Evolutionary conservation across 2,329 filamentous ascomycete species (phyloP), one percentile per base, ranked within the genome.

Genomic region (Fonsecaea erecta): DNA sequence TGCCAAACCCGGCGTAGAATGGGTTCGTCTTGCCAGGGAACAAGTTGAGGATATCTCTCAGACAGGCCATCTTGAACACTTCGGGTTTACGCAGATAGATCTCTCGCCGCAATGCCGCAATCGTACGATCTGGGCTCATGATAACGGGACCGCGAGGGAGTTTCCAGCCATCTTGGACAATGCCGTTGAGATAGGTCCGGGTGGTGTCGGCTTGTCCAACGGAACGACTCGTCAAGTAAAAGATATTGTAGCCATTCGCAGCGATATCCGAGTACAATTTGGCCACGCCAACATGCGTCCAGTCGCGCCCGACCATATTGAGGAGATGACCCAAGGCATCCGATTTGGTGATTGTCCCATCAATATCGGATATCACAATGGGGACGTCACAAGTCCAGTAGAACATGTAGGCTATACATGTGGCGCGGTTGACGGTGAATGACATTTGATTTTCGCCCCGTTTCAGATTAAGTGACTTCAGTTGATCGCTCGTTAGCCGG

Each of bases 51-150:
- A 99, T 98, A 76, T 99, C 95, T 46, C 95, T 88, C 21, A 99
- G 81, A 68, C 95, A 99, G 1, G 95, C 93, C 96, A 99, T 99
- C 79, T 99, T 99, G 86, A 99, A 99, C 7, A 99, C 92, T 75
- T 99, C 93, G 0, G 95, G 96, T 77, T 99, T 98, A 60, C 95
- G 88, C 28, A 99, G 84, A 75, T 99, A 99, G 5, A 99, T 87
- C 76, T 99, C 95, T 54, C 95, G 88, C 63, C 95, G 86, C 32
- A 99, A 79, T 0, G 95, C 96, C 7, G 96, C 93, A 80, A 98
- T 96, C 0, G 93, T 98, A 61, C 95, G 86, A 77, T 99, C 95
- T 0, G 95, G 96, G 37, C 91, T 96, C 78, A 97, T 88, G 69
- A 99, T 98, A 0, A 96, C 96, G 0, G 95, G 95, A 0, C 96